Evolutionary conservation across 1,139 yeast genomes (phyloP).

Genomic region (Candida labiduridarum): DNA sequence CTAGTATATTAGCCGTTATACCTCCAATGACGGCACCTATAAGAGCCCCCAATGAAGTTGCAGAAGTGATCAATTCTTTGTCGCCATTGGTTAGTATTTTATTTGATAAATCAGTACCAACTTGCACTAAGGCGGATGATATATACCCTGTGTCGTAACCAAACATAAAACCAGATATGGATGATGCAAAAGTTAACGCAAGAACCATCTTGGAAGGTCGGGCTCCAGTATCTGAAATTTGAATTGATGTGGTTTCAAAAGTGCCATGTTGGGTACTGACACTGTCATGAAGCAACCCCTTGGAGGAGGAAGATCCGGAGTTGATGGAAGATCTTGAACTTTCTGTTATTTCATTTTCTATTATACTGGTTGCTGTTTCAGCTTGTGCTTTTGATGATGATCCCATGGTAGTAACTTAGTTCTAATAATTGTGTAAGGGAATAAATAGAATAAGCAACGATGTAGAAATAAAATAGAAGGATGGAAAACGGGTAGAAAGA

Average conservation of each 20-base stretch:
- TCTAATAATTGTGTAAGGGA: not conserved
- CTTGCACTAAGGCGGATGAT: slow-evolving; percentile 85
- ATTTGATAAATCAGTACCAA: slow-evolving; percentile 69
- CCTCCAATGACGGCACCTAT: slow-evolving; percentile 81
- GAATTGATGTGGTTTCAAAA: slow-evolving; percentile 8
- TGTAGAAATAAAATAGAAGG: not conserved
- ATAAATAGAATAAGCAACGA: not conserved
- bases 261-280: slow-evolving; percentile 1
- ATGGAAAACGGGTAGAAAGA: not conserved
- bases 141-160: slow-evolving; percentile 97
- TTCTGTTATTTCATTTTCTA: slow-evolving; percentile 7
- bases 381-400: slow-evolving; percentile 1
- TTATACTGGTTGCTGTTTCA: not conserved
- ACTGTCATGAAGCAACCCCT: slow-evolving; percentile 9
- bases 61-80: slow-evolving; percentile 90
- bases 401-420: not conserved
- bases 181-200: slow-evolving; percentile 72
- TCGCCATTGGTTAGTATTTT: slow-evolving; percentile 66
- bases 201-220: slow-evolving; percentile 67
- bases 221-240: slow-evolving; percentile 25
- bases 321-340: slow-evolving; percentile 12
- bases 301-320: slow-evolving; percentile 13
- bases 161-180: slow-evolving; percentile 93
- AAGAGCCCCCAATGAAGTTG: slow-evolving; percentile 91
- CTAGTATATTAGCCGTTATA: slow-evolving; percentile 73